These are phyloP conservation scores for Aegilops longissima DNA, from an alignment of 176 grass and related monocot genomes.

Conservation along the genomic window DNA sequence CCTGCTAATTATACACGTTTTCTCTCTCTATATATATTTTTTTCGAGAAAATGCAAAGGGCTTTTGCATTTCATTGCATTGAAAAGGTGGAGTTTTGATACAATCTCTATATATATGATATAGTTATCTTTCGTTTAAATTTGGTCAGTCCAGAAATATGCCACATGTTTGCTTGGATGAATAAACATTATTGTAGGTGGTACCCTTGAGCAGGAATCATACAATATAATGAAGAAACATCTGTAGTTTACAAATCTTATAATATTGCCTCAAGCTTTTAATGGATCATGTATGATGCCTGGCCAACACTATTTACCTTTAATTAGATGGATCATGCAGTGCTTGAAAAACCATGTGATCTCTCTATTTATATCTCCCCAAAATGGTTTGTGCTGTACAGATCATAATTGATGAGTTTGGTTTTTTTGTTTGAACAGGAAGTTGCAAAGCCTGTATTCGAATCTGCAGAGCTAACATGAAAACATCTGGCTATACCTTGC, in stretches of 20 bases:
- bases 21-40: too few relatives aligned
- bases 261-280: background rate
- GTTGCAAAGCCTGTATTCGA: background rate
- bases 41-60: too few relatives aligned
- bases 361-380: background rate
- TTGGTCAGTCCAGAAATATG: too few relatives aligned
- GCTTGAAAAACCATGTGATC: background rate
- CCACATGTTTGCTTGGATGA: too few relatives aligned
- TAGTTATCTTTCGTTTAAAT: too few relatives aligned
- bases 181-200: too few relatives aligned
- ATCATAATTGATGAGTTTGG: background rate
- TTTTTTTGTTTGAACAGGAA: background rate
- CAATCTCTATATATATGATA: too few relatives aligned
- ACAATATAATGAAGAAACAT: background rate
- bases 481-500: background rate
- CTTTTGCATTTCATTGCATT: too few relatives aligned
- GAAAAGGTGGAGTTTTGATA: too few relatives aligned
- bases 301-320: background rate
- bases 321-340: background rate
- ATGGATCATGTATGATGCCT: constrained; percentile 1
- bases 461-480: constrained; percentile 2
- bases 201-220: background rate
- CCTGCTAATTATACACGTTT: too few relatives aligned
- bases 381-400: background rate
- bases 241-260: background rate